phyloP scores from a whole-genome alignment of 305 asterid genomes.

The Ruellia speciosa region DNA sequence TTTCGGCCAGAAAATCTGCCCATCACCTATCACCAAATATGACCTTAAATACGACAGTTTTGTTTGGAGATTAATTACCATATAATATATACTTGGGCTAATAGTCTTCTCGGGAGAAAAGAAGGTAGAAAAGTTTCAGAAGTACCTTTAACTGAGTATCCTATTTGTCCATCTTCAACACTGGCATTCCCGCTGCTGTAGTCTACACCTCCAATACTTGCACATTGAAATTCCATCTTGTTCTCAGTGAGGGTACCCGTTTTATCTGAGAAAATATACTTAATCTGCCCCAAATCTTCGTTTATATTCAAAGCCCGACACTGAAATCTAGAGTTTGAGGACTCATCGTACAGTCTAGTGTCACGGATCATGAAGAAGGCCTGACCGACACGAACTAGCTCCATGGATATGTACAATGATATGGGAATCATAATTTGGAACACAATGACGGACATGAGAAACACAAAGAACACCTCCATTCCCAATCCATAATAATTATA shows the following conservation, averaged over 20 bases:
- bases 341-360: slow-evolving; percentile 39
- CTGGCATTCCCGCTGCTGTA: slow-evolving; percentile 29
- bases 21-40: slow-evolving; percentile 35
- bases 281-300: slow-evolving; percentile 79
- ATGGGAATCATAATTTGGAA: slow-evolving; percentile 77
- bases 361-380: slow-evolving; percentile 71
- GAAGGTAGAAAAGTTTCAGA: no score
- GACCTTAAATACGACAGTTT: slow-evolving; percentile 3
- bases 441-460: slow-evolving; percentile 68
- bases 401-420: slow-evolving; percentile 73
- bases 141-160: slow-evolving; percentile 43
- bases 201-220: slow-evolving; percentile 62
- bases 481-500: slow-evolving; percentile 66
- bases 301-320: slow-evolving; percentile 73
- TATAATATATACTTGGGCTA: no score
- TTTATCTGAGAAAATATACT: slow-evolving; percentile 68
- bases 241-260: slow-evolving; percentile 76
- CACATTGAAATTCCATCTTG: slow-evolving; percentile 76
- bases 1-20: slow-evolving; percentile 49
- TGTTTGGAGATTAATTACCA: background rate
- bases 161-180: slow-evolving; percentile 32
- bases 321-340: slow-evolving; percentile 61
- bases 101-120: no score
- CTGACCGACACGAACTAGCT: slow-evolving; percentile 81
- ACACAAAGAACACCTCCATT: slow-evolving; percentile 54